Evolutionary conservation across 1,284 basidiomycete genomes (phyloP), one percentile per base, ranked within the genome.

Genomic region (Malassezia restricta): DNA sequence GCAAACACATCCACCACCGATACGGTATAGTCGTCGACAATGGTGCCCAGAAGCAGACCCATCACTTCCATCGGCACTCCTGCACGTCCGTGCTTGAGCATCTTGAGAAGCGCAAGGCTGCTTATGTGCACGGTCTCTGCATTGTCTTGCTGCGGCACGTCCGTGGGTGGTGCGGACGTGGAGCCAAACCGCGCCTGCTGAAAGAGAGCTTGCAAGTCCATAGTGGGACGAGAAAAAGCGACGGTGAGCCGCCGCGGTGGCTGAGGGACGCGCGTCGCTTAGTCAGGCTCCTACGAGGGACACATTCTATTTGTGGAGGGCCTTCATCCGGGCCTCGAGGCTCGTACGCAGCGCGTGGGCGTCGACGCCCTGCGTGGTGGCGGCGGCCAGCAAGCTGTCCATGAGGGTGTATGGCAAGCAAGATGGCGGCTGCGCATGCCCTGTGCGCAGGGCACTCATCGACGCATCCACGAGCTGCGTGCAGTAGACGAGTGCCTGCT

Each of bases 61-160:
- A 99, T 98, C 66, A 99, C 94, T 76, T 99, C 94, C 87, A 99
- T 94, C 9, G 94, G 94, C 33, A 98, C 94, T 64, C 94, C 94
- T 29, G 94, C 92, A 49, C 94, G 83, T 15, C 94, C 94, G 73
- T 99, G 94, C 77, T 99, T 99, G 63, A 99, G 79, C 94, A 99
- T 99, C 89, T 95, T 63, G 58, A 73, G 64, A 43, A 73, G 59
- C 8, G 70, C 68, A 27, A 73, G 49, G 17, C 63, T 65, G 38
- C 65, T 68, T 43, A 73, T 71, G 62, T 71, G 71, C 48, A 73
- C 68, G 57, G 64, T 73, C 51, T 73, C 70, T 0, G 70, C 65
- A 28, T 73, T 73, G 55, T 73, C 70, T 50, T 71, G 65, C 55
- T 84, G 74, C 6, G 68, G 70, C 24, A 57, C 50, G 54, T 72